Evolutionary conservation across 306 rosid species (phyloP), one percentile per base, ranked within the genome.

Genomic region (Phaseolus lunatus): DNA sequence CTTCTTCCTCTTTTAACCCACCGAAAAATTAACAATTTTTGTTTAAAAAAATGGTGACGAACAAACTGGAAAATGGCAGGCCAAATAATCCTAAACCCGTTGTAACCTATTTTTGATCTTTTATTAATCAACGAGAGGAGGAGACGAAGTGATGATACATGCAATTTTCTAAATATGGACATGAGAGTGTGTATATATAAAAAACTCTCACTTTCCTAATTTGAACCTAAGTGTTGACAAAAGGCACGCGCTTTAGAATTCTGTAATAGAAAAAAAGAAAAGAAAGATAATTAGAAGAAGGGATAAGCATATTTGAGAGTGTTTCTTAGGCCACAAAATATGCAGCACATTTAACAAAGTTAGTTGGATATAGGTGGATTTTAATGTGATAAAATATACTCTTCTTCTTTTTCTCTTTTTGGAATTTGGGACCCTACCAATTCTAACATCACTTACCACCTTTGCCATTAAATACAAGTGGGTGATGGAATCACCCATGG

Each of bases 391-490:
- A 0, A 63, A 27, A 73, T 39, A 66, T 63, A 65, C 20, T 7
- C 13, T 52, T 5, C 19, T 68, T 61, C 45, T 16, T 72, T 76
- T 56, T 68, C 78, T 8, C 29, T 5, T 16, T 77, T 67, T 72
- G 83, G 82, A 19, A 77, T 31, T 29, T 44, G 15, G 49, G 80
- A 59, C 54, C 70, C 75, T 49, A 68, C 81, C 75, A 33, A 49
- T 79, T 79, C 52, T 3, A 72, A 44, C 78, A n/a, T 23, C 43
- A 72, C 0, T 80, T 80, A 10, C 82, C 68, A 66, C 37, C 15
- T 84, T 72, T 72, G 76, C 74, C 67, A 57, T 63, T 54, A 13
- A 43, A 76, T 56, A 11, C 68, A 47, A 47, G 73, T 71, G 62
- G 56, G 14, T 27, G 41, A 20, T 33, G 79, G 52, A 70, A 75